These are phyloP conservation scores for Clonostachys rhizophaga DNA, from an alignment of 2,329 filamentous ascomycete species.

Conservation along the genomic window DNA sequence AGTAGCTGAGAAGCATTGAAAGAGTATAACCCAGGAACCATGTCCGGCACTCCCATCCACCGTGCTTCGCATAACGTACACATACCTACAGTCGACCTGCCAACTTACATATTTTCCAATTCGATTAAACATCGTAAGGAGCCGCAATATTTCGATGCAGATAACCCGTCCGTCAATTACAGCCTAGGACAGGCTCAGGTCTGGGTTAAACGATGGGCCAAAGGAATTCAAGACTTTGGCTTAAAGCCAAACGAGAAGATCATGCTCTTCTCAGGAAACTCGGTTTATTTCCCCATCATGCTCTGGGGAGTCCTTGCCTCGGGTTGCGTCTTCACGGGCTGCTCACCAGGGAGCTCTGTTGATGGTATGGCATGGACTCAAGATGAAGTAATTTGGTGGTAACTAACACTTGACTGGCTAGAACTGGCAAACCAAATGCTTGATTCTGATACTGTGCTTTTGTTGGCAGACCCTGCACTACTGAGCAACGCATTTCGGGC, in stretches of 20 bases:
- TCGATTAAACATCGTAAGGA: background rate
- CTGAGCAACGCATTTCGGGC: no score
- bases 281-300: background rate
- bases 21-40: no score
- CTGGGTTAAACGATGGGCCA: background rate
- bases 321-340: background rate
- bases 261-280: background rate
- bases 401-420: no score
- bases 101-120: background rate
- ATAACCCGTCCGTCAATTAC: background rate
- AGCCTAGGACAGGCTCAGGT: background rate
- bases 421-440: no score
- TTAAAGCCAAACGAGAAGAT: background rate
- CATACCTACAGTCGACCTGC: background rate
- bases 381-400: no score
- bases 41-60: no score
- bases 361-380: no score
- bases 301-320: background rate
- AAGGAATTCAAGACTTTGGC: background rate
- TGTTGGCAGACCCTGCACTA: no score
- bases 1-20: no score
- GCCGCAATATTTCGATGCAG: background rate
- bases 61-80: no score
- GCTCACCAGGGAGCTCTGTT: background rate
- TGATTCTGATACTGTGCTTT: no score